Conservation (phyloP, 352 stramenopile species). For the Globisporangium nodosum region DNA sequence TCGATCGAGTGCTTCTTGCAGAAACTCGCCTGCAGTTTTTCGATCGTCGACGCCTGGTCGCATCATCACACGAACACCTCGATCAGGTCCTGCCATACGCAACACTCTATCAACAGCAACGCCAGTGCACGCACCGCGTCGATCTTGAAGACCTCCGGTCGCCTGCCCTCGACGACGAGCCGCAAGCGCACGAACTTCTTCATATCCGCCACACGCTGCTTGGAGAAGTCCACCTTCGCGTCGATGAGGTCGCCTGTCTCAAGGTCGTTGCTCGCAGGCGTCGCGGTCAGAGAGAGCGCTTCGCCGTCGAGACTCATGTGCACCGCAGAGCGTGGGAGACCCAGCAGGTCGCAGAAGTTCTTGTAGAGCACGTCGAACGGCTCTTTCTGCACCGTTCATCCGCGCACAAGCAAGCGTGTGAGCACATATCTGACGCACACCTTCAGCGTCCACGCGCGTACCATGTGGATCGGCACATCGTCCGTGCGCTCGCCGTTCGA, state of each 20-base stretch:
- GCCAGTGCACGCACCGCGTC: conserved; percentile 33
- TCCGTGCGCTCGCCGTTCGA: conserved; percentile 52
- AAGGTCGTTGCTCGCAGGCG: conserved; percentile 30
- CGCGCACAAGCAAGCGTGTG: not conserved
- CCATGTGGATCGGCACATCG: conserved; percentile 53
- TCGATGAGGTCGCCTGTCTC: conserved; percentile 64
- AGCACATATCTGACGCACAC: not conserved
- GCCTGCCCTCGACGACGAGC: conserved; percentile 44
- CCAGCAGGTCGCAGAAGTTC: conserved; percentile 59
- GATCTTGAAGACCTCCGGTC: conserved; percentile 64
- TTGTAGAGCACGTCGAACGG: conserved; percentile 57
- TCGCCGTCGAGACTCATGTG: conserved; percentile 61
- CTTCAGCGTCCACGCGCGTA: conserved; percentile 5
- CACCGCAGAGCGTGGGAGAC: conserved; percentile 48
- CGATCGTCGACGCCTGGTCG: conserved; percentile 33
- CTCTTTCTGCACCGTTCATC: conserved; percentile 33
- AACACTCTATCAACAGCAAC: not conserved
- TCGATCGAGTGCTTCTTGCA: conserved; percentile 54
- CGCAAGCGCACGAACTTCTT: conserved; percentile 52
- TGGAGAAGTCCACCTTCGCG: conserved; percentile 65
- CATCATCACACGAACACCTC: not conserved
- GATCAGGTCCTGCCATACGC: too few species aligned
- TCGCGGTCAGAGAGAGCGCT: conserved; percentile 19
- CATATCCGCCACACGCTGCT: conserved; percentile 36
- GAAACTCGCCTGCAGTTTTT: conserved; percentile 60